These are phyloP conservation scores for Citrus unshiu DNA, from an alignment of 345 rosid genomes.

Conservation along the genomic window DNA sequence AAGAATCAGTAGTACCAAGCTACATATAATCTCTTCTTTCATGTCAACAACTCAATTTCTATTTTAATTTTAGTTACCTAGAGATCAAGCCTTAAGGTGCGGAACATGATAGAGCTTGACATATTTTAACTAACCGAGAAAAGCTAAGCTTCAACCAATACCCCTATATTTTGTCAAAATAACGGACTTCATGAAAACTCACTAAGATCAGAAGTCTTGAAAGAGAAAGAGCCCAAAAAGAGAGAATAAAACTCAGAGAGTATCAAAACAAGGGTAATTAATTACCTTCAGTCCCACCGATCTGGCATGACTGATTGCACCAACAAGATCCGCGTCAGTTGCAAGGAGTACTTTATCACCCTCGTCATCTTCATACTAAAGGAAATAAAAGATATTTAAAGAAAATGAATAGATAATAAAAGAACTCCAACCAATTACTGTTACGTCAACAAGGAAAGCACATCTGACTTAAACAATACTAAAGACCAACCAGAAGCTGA, in stretches of 20 bases:
- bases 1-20: no score
- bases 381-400: background rate
- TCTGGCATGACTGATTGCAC: constrained; percentile 69
- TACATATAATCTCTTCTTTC: no score
- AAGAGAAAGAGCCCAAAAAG: background rate
- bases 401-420: background rate
- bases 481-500: constrained; percentile 61
- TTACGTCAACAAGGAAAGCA: background rate
- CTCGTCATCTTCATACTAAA: constrained; percentile 89
- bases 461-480: background rate
- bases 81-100: no score
- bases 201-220: background rate
- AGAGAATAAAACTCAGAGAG: background rate
- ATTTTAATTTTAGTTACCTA: no score
- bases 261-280: background rate
- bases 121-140: background rate
- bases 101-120: background rate
- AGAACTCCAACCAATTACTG: background rate
- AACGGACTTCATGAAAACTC: background rate
- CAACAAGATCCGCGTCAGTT: constrained; percentile 66
- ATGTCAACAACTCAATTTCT: no score
- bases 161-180: background rate
- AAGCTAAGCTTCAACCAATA: background rate
- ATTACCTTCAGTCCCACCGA: constrained; percentile 68
- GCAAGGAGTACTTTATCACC: constrained; percentile 83